Percentiles rank a stretch among this genome's conserved stretches.
Evolutionary conservation across 2,329 filamentous ascomycete species (phyloP).

Genomic region (Aplosporella prunicola): DNA sequence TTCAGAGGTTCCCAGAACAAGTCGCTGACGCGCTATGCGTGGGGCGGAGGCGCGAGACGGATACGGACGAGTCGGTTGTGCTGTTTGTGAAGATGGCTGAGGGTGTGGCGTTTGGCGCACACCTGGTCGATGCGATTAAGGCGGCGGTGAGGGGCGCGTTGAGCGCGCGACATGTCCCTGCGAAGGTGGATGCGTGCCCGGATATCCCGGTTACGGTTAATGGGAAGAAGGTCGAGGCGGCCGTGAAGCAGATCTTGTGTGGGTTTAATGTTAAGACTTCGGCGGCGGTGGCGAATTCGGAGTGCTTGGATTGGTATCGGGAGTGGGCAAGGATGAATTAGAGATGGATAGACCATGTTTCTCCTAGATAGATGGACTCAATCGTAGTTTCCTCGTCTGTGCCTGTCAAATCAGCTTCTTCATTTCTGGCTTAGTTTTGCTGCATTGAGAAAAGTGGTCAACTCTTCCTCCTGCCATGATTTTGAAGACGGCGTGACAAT

Average conservation of each 20-base stretch:
- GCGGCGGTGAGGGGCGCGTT: constrained; percentile 63
- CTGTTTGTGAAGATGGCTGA: constrained; percentile 74
- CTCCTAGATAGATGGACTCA: no score
- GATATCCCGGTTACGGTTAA: constrained; percentile 90
- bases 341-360: no score
- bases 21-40: constrained; percentile 84
- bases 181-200: constrained; percentile 68
- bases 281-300: constrained; percentile 86
- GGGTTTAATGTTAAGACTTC: constrained; percentile 80
- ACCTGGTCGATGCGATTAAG: constrained; percentile 56
- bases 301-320: constrained; percentile 80
- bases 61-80: constrained; percentile 77
- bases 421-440: no score
- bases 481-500: no score
- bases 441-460: no score
- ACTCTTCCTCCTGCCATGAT: no score
- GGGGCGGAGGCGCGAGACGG: constrained; percentile 59
- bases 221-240: constrained; percentile 95
- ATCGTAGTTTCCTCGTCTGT: no score
- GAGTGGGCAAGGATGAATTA: constrained; percentile 47
- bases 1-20: constrained; percentile 68
- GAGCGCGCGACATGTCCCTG: constrained; percentile 82
- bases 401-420: no score
- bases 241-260: constrained; percentile 91
- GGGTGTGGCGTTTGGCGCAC: constrained; percentile 44